Conservation (phyloP, 176 grass and related monocot species). For the Cocos nucifera region DNA sequence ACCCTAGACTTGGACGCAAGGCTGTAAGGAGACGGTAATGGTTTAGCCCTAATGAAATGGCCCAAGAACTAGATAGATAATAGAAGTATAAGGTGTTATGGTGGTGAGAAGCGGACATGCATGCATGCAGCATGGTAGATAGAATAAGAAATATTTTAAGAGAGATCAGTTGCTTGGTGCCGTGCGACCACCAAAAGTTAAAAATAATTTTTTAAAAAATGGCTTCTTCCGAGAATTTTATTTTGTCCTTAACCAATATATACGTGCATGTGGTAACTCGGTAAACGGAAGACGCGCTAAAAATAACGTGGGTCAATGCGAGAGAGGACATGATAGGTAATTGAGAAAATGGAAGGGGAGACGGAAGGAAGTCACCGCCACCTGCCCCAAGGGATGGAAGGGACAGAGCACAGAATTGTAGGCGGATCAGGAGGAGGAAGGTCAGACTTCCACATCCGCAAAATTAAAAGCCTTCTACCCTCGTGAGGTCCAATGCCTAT, state of each 20-base stretch:
- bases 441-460: constrained; percentile 17
- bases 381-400: neutral
- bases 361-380: neutral
- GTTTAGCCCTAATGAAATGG: no score
- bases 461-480: no score
- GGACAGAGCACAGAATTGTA: constrained; percentile 35
- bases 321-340: neutral
- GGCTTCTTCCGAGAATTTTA: constrained; percentile 10
- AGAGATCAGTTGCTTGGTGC: neutral
- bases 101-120: neutral
- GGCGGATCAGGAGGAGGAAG: constrained; percentile 29
- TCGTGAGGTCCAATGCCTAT: no score
- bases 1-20: no score
- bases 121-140: neutral
- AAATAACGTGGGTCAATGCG: no score
- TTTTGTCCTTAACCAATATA: constrained; percentile 16
- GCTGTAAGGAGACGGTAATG: no score
- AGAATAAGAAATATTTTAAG: constrained; percentile 7
- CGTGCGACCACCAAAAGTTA: no score
- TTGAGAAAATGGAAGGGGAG: neutral
- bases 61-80: no score
- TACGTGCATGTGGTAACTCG: neutral
- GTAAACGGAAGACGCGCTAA: neutral
- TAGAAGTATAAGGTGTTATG: no score
- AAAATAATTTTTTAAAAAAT: neutral